Conservation (phyloP, 352 stramenopile genomes). For the Blastocystis sp. region DNA sequence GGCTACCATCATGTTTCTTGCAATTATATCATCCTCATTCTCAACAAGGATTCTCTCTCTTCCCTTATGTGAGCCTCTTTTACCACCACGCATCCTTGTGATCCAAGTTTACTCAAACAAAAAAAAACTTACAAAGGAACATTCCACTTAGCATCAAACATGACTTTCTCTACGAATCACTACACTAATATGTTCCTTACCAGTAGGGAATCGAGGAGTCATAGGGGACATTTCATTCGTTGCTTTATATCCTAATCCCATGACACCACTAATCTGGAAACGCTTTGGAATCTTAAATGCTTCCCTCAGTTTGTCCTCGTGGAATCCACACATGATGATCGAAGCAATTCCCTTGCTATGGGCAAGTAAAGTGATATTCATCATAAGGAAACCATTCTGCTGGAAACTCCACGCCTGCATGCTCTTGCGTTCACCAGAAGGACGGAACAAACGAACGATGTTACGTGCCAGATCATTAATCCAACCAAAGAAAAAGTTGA, state of each 20-base stretch:
- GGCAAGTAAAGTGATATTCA: constrained; percentile 29
- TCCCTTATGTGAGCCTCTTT: constrained; percentile 25
- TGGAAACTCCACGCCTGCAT: constrained; percentile 24
- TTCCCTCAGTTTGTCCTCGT: background rate
- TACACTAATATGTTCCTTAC: background rate
- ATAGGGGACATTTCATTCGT: background rate
- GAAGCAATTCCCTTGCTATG: background rate
- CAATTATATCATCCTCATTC: constrained; percentile 59
- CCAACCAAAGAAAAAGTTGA: constrained; percentile 39
- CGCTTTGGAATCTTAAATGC: constrained; percentile 19
- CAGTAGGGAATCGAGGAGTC: background rate
- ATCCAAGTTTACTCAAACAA: background rate
- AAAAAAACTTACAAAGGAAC: background rate
- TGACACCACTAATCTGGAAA: constrained; percentile 6
- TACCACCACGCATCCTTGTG: constrained; percentile 16
- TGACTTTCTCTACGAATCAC: constrained; percentile 1
- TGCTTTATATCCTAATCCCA: background rate
- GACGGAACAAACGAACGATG: background rate
- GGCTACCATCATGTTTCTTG: constrained; percentile 46
- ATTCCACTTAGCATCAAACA: constrained; percentile 17
- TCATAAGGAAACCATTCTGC: constrained; percentile 18
- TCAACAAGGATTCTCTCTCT: constrained; percentile 26
- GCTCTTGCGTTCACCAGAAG: background rate
- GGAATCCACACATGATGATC: constrained; percentile 26
- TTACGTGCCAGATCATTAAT: background rate